These are phyloP conservation scores for Podospora pseudopauciseta DNA, from an alignment of 495 filamentous ascomycete species.

Conservation along the genomic window DNA sequence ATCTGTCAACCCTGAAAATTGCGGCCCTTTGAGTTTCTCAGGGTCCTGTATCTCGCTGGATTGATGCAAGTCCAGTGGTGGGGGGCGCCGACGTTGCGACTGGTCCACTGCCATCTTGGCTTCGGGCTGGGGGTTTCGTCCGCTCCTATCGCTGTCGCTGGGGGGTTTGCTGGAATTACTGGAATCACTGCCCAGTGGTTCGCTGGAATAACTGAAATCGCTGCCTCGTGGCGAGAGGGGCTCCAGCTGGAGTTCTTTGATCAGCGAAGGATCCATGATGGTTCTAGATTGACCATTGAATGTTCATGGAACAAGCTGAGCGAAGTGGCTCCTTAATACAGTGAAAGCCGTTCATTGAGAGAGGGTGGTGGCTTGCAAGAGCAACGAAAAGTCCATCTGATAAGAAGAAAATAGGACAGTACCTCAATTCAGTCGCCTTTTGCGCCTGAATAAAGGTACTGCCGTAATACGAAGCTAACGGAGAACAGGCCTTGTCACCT, in stretches of 20 bases:
- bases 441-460: background rate
- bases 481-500: background rate
- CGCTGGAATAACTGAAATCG: background rate
- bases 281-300: background rate
- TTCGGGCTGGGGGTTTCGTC: background rate
- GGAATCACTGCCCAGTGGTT: background rate
- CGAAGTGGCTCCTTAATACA: background rate
- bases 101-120: conserved; percentile 18
- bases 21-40: background rate
- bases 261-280: background rate
- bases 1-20: background rate
- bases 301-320: background rate
- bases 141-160: background rate
- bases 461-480: background rate
- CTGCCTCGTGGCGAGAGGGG: background rate
- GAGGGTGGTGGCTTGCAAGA: background rate
- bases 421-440: background rate
- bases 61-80: background rate
- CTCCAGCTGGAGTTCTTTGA: conserved; percentile 2
- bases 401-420: background rate
- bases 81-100: background rate
- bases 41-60: background rate
- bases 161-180: background rate
- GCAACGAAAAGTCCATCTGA: background rate
- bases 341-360: background rate